These are phyloP conservation scores for Linaria vulgaris DNA, from an alignment of 257 asterid genomes.

Conservation along the genomic window DNA sequence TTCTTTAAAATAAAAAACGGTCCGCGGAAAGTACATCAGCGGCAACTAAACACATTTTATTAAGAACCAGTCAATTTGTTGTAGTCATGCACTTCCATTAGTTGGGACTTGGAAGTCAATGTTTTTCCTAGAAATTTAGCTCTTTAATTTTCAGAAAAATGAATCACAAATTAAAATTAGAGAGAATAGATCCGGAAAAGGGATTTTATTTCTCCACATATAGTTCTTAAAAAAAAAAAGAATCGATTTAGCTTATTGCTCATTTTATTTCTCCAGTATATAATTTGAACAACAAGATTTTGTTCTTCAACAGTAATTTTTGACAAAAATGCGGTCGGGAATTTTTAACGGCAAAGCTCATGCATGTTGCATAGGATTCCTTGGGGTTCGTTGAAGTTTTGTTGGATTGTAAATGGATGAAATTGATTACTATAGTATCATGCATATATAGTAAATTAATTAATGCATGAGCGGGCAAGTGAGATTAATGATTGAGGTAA, in stretches of 20 bases:
- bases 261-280: too few species aligned
- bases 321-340: background rate
- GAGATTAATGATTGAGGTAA: constrained; percentile 32
- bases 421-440: constrained; percentile 8
- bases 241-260: background rate
- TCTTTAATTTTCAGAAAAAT: background rate
- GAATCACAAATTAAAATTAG: too few species aligned
- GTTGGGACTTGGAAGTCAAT: constrained; percentile 34
- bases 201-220: background rate
- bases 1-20: background rate
- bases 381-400: constrained; percentile 40
- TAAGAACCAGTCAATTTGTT: constrained; percentile 27
- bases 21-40: constrained; percentile 28
- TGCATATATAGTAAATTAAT: background rate
- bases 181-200: too few species aligned
- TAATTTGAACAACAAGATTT: background rate
- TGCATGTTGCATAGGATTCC: constrained; percentile 49
- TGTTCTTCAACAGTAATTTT: background rate
- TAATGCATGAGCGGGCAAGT: constrained; percentile 23
- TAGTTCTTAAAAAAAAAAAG: background rate
- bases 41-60: constrained; percentile 30
- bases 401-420: constrained; percentile 31
- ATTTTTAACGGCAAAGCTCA: background rate
- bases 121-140: constrained; percentile 13
- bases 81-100: constrained; percentile 18